Conservation (phyloP, 441 rosid species). For the Brassica hybrid region DNA sequence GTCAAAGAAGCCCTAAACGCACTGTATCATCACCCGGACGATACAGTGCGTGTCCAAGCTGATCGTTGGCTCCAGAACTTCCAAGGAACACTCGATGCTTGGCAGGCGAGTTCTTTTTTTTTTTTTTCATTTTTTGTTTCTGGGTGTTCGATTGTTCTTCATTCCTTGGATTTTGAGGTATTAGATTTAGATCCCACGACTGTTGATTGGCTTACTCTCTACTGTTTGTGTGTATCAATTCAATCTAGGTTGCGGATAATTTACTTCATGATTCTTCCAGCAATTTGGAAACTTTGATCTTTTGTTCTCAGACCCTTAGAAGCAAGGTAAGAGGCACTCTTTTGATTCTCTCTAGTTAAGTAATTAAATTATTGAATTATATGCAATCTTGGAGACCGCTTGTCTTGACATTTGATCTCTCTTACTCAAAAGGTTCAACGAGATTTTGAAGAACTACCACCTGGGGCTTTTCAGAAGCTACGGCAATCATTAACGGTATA, state of each 20-base stretch:
- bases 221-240: no score
- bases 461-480: slow-evolving; percentile 62
- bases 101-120: slow-evolving; percentile 67
- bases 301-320: slow-evolving; percentile 58
- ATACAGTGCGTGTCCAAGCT: slow-evolving; percentile 77
- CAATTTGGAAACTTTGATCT: slow-evolving; percentile 94
- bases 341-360: neutral
- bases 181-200: neutral
- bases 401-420: slow-evolving; percentile 22
- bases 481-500: no score
- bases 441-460: slow-evolving; percentile 96
- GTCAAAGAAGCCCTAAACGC: slow-evolving; percentile 97
- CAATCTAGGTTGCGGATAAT: slow-evolving; percentile 90
- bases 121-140: neutral
- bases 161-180: no score
- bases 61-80: slow-evolving; percentile 94
- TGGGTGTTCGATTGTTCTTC: slow-evolving; percentile 12
- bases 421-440: slow-evolving; percentile 73
- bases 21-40: slow-evolving; percentile 96
- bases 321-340: slow-evolving; percentile 55
- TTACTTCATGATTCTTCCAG: slow-evolving; percentile 96
- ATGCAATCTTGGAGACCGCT: slow-evolving; percentile 13
- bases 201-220: no score
- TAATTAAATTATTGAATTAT: slow-evolving; percentile 1
- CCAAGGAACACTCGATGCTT: slow-evolving; percentile 94